Base-by-base conservation (phyloP, 106 monocot genomes). In the Apostasia ramifera region DNA sequence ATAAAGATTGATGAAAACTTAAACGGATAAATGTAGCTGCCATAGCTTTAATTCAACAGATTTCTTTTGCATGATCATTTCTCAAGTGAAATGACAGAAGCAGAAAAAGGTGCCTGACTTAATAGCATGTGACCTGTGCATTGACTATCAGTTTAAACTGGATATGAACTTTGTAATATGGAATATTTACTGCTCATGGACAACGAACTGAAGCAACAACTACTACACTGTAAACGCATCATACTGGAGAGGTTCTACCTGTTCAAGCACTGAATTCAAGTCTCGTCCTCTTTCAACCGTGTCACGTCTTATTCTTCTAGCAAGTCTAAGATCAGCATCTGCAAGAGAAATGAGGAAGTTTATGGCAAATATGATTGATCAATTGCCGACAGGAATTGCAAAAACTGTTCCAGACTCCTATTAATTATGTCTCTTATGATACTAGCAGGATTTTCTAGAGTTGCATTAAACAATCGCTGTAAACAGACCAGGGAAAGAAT, bases 321-420 rank as follows among this genome's bases (percentile, higher is more conserved):
- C 81, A 73, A 94, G 90, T 53, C 94, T 82, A 66, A 90, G 68
- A 81, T 94, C 94, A 73, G 90, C 90, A 83, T 94, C 90, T 89
- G 64, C 37, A 70, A 40, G 47, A 59, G 26, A 59, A 59, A 59
- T 3, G 59, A 59, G 26, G 39, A 37, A 59, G 3, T 0, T 59
- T 4, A 59, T 39, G 3, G 39, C 26, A 26, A 26, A 26, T 26
- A 26, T 26, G 26, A 26, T 26, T 26, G 26, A 26, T 26, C 26
- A 26, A 26, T 26, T 26, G 26, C 26, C 26, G 26, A 26, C 26
- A 26, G 38, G 37, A 2, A 39, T 11, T 59, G 6, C 40, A 59
- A 59, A 39, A 59, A 5, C 26, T 8, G 8, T 8, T 50, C 8
- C 6, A 50, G 8, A 50, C 50, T 5, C 50, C 8, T 50, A 8